Base-by-base conservation (phyloP, 495 filamentous ascomycete species). In the Penicillium malachiteum region DNA sequence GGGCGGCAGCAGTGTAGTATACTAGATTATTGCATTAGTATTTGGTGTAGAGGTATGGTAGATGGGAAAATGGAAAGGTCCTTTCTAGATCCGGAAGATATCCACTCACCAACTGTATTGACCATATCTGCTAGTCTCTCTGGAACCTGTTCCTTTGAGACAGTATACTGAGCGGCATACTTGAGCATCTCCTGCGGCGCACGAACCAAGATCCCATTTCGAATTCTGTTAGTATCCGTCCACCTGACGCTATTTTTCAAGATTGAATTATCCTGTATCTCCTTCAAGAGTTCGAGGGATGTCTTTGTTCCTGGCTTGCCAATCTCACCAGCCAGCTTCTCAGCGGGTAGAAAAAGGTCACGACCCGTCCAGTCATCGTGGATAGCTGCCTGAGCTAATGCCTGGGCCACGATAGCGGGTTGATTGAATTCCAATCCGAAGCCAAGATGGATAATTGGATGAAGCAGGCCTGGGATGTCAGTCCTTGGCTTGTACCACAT, bases 381-480 rank as follows among this genome's bases (percentile, higher is more conserved):
- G 7, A 88, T 80, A 3, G 86, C 83, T 8, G 87, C 74, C 73
- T 93, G 84, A 3, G 92, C 89, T 6, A 96, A 78, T 3, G 73
- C 92, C 78, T 94, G 85, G 2, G 91, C 88, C 14, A 96, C 77
- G 39, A 96, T 84, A 37, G 88, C 89, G 4, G 88, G 89, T 63
- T 93, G 88, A 1, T 79, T 59, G 72, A 90, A 95, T 59, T 96
- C 90, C 14, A 96, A 59, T 2, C 86, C 91, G 63, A 89, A 94
- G 38, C 90, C 89, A 10, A 96, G 78, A 59, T 96, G 90, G 59
- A 96, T 96, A 7, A 93, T 56, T 8, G 90, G 89, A 63, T 96
- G 91, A 2, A 94, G 60, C 56, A 92, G 82, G 1, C 87, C 89
- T 78, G 55, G 35, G 16, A 4, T 5, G 11, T 49, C 37, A 58